Percentiles rank a stretch among this genome's conserved stretches.
These are phyloP conservation scores for Trichoderma harzianum DNA, from an alignment of 2,329 filamentous ascomycete genomes.

Conservation along the genomic window DNA sequence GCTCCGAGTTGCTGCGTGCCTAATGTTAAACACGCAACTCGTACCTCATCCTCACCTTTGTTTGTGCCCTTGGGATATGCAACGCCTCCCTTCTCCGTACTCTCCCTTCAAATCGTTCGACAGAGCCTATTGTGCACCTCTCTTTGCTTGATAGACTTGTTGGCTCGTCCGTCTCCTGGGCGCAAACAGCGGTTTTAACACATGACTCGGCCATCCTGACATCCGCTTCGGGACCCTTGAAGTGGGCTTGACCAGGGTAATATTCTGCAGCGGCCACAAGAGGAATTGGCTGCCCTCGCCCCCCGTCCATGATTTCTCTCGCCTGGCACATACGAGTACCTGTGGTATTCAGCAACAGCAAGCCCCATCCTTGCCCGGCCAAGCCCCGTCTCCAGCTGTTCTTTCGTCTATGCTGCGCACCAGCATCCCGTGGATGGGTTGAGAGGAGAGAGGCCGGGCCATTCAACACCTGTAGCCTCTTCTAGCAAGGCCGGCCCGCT, in stretches of 20 bases:
- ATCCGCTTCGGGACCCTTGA: slow-evolving; percentile 9
- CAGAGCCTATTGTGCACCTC: neutral
- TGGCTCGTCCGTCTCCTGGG: slow-evolving; percentile 3
- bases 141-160: neutral
- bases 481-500: slow-evolving; percentile 7
- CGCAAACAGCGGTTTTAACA: slow-evolving; percentile 12
- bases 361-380: neutral
- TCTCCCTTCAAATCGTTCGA: neutral
- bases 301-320: slow-evolving; percentile 3
- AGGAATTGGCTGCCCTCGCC: neutral
- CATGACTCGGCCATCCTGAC: slow-evolving; percentile 10
- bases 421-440: neutral
- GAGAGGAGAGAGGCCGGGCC: neutral
- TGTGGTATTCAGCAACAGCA: neutral
- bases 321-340: neutral
- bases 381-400: neutral
- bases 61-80: neutral
- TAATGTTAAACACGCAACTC: neutral
- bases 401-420: slow-evolving; percentile 4
- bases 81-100: neutral
- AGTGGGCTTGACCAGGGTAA: slow-evolving; percentile 11
- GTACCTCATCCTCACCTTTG: neutral
- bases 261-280: slow-evolving; percentile 1
- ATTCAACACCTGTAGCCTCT: neutral
- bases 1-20: neutral